Evolutionary conservation across 352 stramenopile genomes (phyloP).

Genomic region (Pythium graminicola): DNA sequence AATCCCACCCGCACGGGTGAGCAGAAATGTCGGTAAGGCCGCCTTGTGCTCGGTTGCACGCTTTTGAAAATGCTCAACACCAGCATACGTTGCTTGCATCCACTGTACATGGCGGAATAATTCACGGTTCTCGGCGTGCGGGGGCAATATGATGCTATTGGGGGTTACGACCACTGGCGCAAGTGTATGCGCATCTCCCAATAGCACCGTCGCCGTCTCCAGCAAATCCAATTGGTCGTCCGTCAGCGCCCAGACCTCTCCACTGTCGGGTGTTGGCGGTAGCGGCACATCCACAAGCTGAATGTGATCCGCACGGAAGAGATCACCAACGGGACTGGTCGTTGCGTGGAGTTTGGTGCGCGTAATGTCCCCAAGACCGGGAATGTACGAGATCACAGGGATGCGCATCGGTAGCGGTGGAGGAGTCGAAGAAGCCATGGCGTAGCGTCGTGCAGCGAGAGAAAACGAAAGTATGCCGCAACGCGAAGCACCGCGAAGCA

Average conservation of each 20-base stretch:
- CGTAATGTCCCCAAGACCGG: conserved; percentile 35
- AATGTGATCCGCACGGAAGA: conserved; percentile 35
- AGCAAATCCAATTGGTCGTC: conserved; percentile 34
- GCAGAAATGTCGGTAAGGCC: conserved; percentile 25
- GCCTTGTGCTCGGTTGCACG: conserved; percentile 17
- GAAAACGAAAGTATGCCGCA: not conserved
- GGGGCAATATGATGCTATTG: conserved; percentile 5
- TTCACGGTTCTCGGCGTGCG: conserved; percentile 13
- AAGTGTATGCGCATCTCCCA: conserved; percentile 44
- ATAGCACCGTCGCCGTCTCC: conserved; percentile 32
- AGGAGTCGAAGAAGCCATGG: not conserved
- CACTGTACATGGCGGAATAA: conserved; percentile 41
- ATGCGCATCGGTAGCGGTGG: conserved; percentile 26
- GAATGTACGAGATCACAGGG: conserved; percentile 48
- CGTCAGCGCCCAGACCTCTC: conserved; percentile 28
- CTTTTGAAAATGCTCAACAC: conserved; percentile 45
- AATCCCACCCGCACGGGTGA: conserved; percentile 56
- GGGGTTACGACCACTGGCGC: conserved; percentile 35
- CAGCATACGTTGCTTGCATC: conserved; percentile 61
- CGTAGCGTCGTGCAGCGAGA: not conserved
- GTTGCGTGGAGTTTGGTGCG: conserved; percentile 25
- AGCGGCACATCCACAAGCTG: conserved; percentile 39
- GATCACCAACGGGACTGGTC: conserved; percentile 27
- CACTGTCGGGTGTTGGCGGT: conserved; percentile 5
- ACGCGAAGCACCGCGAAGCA: not conserved